Base-by-base conservation (phyloP, 177 flowering plant genomes). In the Vitis hybrid region DNA sequence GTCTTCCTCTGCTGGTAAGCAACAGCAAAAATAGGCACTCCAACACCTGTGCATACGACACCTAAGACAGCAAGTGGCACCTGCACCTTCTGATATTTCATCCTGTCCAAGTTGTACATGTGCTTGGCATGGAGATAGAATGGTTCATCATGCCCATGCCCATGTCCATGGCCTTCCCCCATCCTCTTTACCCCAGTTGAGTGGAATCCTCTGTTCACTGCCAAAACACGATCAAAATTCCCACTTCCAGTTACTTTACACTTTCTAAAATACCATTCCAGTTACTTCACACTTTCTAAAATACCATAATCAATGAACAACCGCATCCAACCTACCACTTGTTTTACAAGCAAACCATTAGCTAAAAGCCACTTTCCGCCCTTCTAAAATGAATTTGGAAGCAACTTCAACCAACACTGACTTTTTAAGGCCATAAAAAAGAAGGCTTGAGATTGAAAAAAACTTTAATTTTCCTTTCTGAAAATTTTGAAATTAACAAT, bases 41-140 rank as follows among this genome's bases (percentile, higher is more conserved):
- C 85, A 18, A 86, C 91, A 26, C 97, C 99, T 67, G 93, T 87
- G 82, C 90, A 78, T 81, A 95, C 83, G 63, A 86, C 93, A 70
- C 89, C 71, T 60, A 86, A 79, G 56, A 95, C 99, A 14, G 73
- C 87, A 59, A 93, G 85, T 50, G 84, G 54, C 87, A 95, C 81
- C 74, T 75, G 89, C 73, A 95, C 59, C 49, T 55, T 67, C 79
- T 86, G 98, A 68, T 84, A 45, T 56, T 82, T 86, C 97, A 95
- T 91, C 84, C 89, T 86, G 81, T 93, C 98, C 88, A 95, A 83
- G 86, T 95, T 93, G 79, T 95, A 95, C 99, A 95, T 95, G 84
- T 93, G 98, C 77, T 93, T 90, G 3, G 99, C 92, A 65, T 95
- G 99, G 19, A 93, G 70, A 75, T 93, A 95, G 69, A 53, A 87